phyloP scores from a whole-genome alignment of 768 basidiomycete genomes.

The Kwoniella sp. region DNA sequence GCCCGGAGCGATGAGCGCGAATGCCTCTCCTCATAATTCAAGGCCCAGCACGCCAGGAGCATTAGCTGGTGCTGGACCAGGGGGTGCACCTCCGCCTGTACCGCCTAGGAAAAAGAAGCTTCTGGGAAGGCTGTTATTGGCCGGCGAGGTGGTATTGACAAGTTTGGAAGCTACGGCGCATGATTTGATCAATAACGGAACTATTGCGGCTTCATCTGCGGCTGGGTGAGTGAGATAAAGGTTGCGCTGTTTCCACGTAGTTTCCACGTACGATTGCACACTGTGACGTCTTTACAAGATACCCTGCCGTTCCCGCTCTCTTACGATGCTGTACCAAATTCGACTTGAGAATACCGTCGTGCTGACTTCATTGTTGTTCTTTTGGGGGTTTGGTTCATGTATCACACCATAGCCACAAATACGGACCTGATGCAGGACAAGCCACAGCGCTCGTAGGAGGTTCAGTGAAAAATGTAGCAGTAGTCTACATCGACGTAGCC shows the following conservation, averaged over 20 bases:
- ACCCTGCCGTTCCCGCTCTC: neutral
- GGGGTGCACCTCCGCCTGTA: constrained; percentile 2
- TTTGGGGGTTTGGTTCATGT: too few relatives aligned
- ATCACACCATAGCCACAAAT: constrained; percentile 55
- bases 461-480: constrained; percentile 69
- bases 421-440: constrained; percentile 67
- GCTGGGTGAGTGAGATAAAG: constrained; percentile 48
- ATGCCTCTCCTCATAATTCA: constrained; percentile 1
- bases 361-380: too few relatives aligned
- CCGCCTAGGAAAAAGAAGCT: constrained; percentile 30
- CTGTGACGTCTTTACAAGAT: neutral
- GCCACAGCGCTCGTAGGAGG: constrained; percentile 66
- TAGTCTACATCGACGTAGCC: constrained; percentile 75
- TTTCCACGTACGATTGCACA: too few relatives aligned
- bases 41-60: constrained; percentile 13
- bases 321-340: neutral
- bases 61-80: neutral
- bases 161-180: constrained; percentile 51
- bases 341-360: neutral
- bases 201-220: constrained; percentile 47
- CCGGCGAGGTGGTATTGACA: constrained; percentile 54
- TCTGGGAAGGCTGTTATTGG: constrained; percentile 36
- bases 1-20: neutral
- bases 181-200: constrained; percentile 48
- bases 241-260: too few relatives aligned